Conservation (phyloP, 352 stramenopile species). For the Pythium dissimile region DNA sequence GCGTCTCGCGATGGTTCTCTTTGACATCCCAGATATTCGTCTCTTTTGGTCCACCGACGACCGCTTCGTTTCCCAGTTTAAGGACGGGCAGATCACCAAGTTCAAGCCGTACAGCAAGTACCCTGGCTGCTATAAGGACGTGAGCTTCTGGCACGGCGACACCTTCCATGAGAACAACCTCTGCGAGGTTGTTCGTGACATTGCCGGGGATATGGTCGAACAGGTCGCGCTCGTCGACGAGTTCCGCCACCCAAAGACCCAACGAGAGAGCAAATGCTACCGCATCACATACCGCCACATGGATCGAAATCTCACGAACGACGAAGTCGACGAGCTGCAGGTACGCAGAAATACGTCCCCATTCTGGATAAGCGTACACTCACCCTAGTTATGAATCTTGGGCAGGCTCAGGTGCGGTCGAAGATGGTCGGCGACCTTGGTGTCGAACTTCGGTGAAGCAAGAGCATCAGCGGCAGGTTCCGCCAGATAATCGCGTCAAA, state of each 20-base stretch:
- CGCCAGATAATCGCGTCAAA: background rate
- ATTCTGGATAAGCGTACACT: background rate
- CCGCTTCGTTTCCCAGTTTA: conserved; percentile 92
- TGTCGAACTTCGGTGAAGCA: conserved; percentile 89
- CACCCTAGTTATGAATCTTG: no score
- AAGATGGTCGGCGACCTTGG: conserved; percentile 72
- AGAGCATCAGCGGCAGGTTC: background rate
- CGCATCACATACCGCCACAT: conserved; percentile 98
- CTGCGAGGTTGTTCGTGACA: conserved; percentile 94
- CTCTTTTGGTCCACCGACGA: conserved; percentile 98
- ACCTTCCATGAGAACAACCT: conserved; percentile 97
- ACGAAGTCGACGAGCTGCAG: conserved; percentile 98
- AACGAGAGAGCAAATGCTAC: conserved; percentile 95
- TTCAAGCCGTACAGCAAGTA: conserved; percentile 99
- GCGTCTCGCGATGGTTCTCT: conserved; percentile 98
- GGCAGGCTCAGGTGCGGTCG: conserved; percentile 63
- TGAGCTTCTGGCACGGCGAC: conserved; percentile 95
- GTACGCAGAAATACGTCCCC: no score
- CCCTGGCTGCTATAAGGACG: conserved; percentile 97
- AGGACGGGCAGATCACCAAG: conserved; percentile 90
- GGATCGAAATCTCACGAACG: conserved; percentile 98
- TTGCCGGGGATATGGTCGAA: conserved; percentile 98
- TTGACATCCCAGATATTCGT: conserved; percentile 99
- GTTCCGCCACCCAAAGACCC: conserved; percentile 97
- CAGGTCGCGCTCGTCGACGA: conserved; percentile 93